Base-by-base conservation (phyloP, 1,284 basidiomycete genomes). In the Laetiporus sulphureus region DNA sequence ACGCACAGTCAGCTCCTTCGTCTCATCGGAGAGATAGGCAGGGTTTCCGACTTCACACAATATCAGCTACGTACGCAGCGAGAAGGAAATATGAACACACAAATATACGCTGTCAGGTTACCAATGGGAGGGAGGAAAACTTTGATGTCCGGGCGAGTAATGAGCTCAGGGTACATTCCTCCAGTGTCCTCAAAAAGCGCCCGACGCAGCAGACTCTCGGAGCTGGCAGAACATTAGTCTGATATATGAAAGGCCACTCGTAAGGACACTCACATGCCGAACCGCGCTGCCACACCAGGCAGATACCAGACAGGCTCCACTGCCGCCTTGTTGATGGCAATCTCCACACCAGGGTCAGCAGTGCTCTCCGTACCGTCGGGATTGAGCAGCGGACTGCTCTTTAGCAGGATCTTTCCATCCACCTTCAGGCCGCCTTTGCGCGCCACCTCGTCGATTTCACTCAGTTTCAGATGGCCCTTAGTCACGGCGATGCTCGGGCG, bases 121-220 rank as follows among this genome's bases (percentile, higher is more conserved):
- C 92, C 92, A 49, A 98, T 97, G 0, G 94, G 95, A 0, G 95
- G 94, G 1, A 97, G 73, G 74, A 97, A 97, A 19, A 93, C 76
- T 61, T 95, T 94, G 68, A 98, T 86, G 59, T 96, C 92, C 1
- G 91, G 92, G 12, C 94, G 81, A 8, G 94, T 97, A 53, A 98
- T 83, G 36, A 98, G 77, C 56, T 98, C 94, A 2, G 93, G 93
- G 62, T 96, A 95, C 85, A 94, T 94, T 56, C 92, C 93, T 54
- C 92, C 92, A 0, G 87, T 90, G 52, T 97, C 93, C 60, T 97
- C 94, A 53, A 97, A 98, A 23, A 98, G 71, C 0, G 91, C 87
- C 16, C 94, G 75, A 24, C 94, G 81, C 7, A 98, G 75, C 1
- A 91, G 66, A 8, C 72, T 77, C 63, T 98, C 95, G 0, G 89